Conservation (phyloP, 805 yeast genomes). For the Candida orba region DNA sequence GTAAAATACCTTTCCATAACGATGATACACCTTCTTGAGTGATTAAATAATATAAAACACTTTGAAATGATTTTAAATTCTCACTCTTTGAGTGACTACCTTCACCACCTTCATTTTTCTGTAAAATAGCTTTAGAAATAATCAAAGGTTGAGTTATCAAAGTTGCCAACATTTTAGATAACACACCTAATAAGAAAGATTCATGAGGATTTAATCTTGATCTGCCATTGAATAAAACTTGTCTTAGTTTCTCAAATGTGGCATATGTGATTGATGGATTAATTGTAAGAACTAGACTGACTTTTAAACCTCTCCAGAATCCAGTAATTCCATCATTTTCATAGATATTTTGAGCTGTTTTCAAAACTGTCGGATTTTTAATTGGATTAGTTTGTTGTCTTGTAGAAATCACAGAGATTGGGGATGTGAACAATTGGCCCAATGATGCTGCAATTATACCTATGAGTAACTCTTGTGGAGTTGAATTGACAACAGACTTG, state of each 20-base stretch:
- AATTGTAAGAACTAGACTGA: constrained; percentile 65
- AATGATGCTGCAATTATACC: constrained; percentile 81
- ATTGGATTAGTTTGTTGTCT: constrained; percentile 48
- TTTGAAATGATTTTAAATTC: constrained; percentile 49
- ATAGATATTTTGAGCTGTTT: constrained; percentile 43
- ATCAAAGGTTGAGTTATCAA: constrained; percentile 77
- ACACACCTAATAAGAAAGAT: constrained; percentile 67
- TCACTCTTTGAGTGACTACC: constrained; percentile 28
- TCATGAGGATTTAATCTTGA: constrained; percentile 48
- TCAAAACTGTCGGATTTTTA: constrained; percentile 28
- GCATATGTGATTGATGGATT: constrained; percentile 89
- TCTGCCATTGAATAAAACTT: constrained; percentile 30
- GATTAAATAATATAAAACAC: constrained; percentile 55
- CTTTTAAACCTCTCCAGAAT: constrained; percentile 80
- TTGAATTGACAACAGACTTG: constrained; percentile 29
- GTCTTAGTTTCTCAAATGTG: constrained; percentile 61
- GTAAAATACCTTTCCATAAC: constrained; percentile 73
- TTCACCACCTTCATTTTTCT: constrained; percentile 28
- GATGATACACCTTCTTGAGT: constrained; percentile 56
- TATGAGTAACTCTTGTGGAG: constrained; percentile 60
- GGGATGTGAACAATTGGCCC: constrained; percentile 74
- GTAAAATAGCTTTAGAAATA: constrained; percentile 77
- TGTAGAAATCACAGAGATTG: constrained; percentile 70
- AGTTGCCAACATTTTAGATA: constrained; percentile 77
- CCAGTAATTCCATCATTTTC: constrained; percentile 62